These are phyloP conservation scores for Aspergillus asperescens DNA, from an alignment of 495 filamentous ascomycete genomes.

Conservation along the genomic window DNA sequence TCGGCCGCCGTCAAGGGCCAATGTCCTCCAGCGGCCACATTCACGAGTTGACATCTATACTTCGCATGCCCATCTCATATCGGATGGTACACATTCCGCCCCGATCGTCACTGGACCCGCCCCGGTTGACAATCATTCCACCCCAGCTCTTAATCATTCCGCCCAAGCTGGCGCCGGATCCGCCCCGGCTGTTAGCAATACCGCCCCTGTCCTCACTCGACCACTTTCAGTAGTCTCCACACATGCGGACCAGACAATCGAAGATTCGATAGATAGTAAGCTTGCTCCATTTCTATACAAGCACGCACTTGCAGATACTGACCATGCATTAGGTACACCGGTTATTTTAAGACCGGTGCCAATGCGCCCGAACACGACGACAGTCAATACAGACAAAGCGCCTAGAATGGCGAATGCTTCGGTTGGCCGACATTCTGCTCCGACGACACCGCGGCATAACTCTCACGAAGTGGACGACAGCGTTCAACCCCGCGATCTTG, in stretches of 20 bases:
- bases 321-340: constrained; percentile 11
- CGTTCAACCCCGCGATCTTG: constrained; percentile 73
- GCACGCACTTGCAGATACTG: not conserved
- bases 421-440: not conserved
- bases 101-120: not conserved
- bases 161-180: no score
- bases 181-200: no score
- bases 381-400: not conserved
- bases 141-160: no score
- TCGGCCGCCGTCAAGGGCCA: not conserved
- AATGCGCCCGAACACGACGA: not conserved
- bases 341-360: constrained; percentile 10
- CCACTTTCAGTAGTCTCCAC: no score
- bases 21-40: not conserved
- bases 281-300: not conserved
- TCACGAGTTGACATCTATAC: not conserved
- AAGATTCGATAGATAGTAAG: not conserved
- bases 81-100: not conserved
- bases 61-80: not conserved
- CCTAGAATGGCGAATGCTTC: not conserved
- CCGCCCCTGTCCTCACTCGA: no score
- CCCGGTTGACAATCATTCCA: no score
- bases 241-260: no score
- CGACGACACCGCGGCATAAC: not conserved
- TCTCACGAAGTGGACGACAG: not conserved